Conservation (phyloP, 495 filamentous ascomycete genomes). For the Aspergillus nidulans region DNA sequence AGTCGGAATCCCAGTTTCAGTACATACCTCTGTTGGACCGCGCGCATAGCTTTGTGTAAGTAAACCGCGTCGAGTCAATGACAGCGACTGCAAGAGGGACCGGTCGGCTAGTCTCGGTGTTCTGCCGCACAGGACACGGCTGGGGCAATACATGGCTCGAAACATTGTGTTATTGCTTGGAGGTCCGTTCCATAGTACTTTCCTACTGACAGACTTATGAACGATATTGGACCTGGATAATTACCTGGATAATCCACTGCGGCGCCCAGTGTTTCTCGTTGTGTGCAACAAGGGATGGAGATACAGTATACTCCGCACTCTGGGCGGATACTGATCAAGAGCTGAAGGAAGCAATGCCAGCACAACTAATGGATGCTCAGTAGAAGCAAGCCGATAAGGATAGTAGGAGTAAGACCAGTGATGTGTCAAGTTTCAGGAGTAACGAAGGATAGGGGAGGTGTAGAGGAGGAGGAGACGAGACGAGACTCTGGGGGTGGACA, state of each 20-base stretch:
- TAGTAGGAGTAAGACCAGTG: no score
- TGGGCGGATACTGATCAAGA: background rate
- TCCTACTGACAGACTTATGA: background rate
- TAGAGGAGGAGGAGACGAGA: background rate
- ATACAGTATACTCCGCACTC: slow-evolving; percentile 5
- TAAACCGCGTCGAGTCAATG: slow-evolving; percentile 23
- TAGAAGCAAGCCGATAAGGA: no score
- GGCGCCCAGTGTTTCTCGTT: background rate
- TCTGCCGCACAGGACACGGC: background rate
- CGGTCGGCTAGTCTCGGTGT: background rate
- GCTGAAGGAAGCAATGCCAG: no score
- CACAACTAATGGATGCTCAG: no score
- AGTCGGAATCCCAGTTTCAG: background rate
- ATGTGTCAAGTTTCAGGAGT: background rate
- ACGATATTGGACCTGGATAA: background rate
- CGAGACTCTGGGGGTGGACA: background rate
- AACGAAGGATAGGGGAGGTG: background rate
- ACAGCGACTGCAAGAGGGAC: background rate
- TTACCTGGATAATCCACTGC: background rate
- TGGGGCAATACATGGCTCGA: background rate
- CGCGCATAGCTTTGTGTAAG: slow-evolving; percentile 45
- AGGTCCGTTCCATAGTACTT: background rate
- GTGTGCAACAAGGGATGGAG: slow-evolving; percentile 8
- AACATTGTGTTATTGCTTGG: background rate
- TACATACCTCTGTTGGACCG: slow-evolving; percentile 40